Evolutionary conservation across 441 rosid species (phyloP), one percentile per base, ranked within the genome.

Genomic region (Rhodomyrtus psidioides): DNA sequence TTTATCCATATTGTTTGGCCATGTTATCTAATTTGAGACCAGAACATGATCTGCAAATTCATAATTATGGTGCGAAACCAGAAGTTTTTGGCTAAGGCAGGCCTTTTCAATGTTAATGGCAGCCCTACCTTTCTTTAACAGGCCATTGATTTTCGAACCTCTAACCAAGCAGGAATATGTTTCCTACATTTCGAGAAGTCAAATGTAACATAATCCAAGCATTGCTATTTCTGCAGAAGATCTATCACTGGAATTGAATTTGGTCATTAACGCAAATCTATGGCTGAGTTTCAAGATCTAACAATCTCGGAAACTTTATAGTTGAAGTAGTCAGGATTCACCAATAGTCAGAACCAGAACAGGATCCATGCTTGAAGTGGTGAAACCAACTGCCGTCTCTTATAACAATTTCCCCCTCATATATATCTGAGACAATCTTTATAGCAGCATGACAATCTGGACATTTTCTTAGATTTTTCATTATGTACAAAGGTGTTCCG

Each of bases 371-470:
- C 65, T 87, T 92, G 89, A 96, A 96, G 79, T 90, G 89, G 90
- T 96, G 98, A 89, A 96, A 96, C 27, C 98, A 94, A 84, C 94
- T 93, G 26, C 97, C 93, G 84, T 95, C 98, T 88, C 99, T 93
- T 81, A 94, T 90, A 46, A 93, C 89, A 83, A 95, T 93, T 84
- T 94, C 94, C 88, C 94, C 85, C n/a, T 88, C 89, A 79, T 93
- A 96, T 21, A 95, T 70, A 83, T 89, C 83, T 9, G 99, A 95
- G 86, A 89, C 91, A 84, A 93, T 88, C 89, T 93, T 93, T 58
- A 96, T 85, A n/a, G 97, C 97, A 28, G 94, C 88, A 87, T 96
- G 99, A 86, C 97, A 95, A 89, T 96, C 96, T 26, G 51, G 91
- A 86, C 98, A 96, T 89, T 93, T 93, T 65, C 98, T 93, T 59